Percentiles rank a stretch among this genome's conserved stretches.
Conservation (phyloP, 2,329 filamentous ascomycete species). For the Sphaerulina vaccinii region DNA sequence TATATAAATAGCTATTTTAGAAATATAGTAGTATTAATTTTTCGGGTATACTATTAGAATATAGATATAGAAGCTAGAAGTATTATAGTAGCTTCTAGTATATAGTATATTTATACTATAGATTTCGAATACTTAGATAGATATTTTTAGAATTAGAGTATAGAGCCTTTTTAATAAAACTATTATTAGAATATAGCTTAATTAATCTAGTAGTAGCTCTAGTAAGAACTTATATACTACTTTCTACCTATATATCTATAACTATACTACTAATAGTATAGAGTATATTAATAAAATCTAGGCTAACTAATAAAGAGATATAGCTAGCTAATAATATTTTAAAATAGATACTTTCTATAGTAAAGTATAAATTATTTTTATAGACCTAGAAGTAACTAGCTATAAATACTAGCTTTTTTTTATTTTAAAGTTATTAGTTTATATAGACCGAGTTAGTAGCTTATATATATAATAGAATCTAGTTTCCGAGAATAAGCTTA, state of each 20-base stretch:
- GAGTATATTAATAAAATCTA: not conserved
- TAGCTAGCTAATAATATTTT: not conserved
- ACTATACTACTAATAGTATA: constrained; percentile 1
- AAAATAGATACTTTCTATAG: not conserved
- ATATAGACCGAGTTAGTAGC: too few species aligned
- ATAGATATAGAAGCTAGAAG: constrained; percentile 5
- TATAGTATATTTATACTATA: constrained; percentile 6
- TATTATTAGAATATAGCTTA: not conserved
- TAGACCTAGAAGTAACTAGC: too few species aligned
- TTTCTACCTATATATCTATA: constrained; percentile 1
- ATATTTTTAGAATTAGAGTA: not conserved
- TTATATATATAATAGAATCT: too few species aligned
- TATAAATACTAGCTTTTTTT: not conserved
- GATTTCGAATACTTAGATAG: constrained; percentile 4
- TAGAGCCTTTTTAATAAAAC: constrained; percentile 7
- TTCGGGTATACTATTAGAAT: constrained; percentile 11
- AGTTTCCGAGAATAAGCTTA: too few species aligned
- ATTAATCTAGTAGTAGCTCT: constrained; percentile 6
- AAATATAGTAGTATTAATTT: constrained; percentile 12
- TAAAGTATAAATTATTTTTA: not conserved
- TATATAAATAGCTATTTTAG: constrained; percentile 4
- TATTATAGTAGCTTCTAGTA: constrained; percentile 10
- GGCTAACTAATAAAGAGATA: not conserved
- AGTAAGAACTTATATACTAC: constrained; percentile 1
- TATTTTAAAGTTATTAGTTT: not conserved